These are phyloP conservation scores for Lentinula detonsa DNA, from an alignment of 768 basidiomycete genomes.

Conservation along the genomic window DNA sequence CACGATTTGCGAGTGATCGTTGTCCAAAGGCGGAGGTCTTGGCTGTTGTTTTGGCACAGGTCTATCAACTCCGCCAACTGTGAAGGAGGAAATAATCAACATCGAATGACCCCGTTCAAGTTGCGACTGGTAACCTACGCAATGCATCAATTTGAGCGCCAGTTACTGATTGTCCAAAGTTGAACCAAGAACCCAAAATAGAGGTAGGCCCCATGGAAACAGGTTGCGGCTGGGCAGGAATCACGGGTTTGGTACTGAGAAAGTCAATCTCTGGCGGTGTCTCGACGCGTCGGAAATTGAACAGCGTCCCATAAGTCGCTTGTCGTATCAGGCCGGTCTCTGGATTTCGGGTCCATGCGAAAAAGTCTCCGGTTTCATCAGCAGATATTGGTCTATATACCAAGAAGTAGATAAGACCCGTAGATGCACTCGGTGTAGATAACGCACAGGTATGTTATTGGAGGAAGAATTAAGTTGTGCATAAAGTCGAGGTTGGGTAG, in stretches of 20 bases:
- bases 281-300: constrained; percentile 48
- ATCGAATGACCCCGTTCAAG: background rate
- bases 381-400: constrained; percentile 26
- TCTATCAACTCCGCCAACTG: constrained; percentile 64
- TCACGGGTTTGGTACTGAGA: constrained; percentile 26
- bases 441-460: constrained; percentile 27
- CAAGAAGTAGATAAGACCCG: background rate
- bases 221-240: constrained; percentile 58
- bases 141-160: constrained; percentile 58
- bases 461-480: constrained; percentile 35
- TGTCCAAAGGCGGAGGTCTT: background rate
- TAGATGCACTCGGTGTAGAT: background rate
- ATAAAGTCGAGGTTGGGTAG: constrained; percentile 57
- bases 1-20: constrained; percentile 21
- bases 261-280: constrained; percentile 49
- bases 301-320: constrained; percentile 51
- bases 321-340: constrained; percentile 26
- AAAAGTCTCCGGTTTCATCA: constrained; percentile 51
- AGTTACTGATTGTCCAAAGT: constrained; percentile 41
- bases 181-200: constrained; percentile 50
- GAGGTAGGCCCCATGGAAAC: constrained; percentile 54
- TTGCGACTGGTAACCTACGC: constrained; percentile 32
- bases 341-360: constrained; percentile 34
- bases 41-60: constrained; percentile 36
- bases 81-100: background rate